phyloP scores from a whole-genome alignment of 176 grass and related monocot genomes.

The Rhynchospora tenuis region DNA sequence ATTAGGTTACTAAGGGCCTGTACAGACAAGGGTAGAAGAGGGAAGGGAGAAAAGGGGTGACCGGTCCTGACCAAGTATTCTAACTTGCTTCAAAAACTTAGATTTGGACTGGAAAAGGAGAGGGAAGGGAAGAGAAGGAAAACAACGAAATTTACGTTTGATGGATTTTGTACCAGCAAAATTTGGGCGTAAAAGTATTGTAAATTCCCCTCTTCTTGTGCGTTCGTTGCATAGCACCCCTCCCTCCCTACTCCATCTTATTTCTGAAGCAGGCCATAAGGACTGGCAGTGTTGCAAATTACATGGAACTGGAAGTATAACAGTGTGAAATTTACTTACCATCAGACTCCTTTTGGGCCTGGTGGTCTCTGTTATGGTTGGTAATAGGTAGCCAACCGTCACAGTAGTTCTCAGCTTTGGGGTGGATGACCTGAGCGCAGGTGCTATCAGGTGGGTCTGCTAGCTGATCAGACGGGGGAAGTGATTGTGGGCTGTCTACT shows the following conservation, averaged over 20 bases:
- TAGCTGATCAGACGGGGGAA: conserved; percentile 57
- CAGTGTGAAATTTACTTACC: conserved; percentile 29
- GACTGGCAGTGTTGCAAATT: not conserved
- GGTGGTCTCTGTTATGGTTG: conserved; percentile 26
- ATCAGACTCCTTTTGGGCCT: conserved; percentile 44
- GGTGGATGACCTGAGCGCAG: conserved; percentile 62
- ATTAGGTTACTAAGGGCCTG: not conserved
- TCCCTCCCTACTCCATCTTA: not conserved
- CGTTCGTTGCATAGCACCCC: not conserved
- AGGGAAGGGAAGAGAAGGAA: not conserved
- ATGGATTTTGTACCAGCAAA: not conserved
- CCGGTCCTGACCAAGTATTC: not conserved
- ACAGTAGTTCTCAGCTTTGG: conserved; percentile 48
- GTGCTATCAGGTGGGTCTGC: conserved; percentile 66
- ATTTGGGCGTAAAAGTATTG: not conserved
- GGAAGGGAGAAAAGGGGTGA: not conserved
- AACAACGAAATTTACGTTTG: not conserved
- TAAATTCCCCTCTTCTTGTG: not conserved
- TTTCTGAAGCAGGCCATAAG: not conserved
- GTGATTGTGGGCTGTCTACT: conserved; percentile 53
- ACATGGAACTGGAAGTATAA: not conserved
- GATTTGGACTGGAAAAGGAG: not conserved
- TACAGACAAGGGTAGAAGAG: not conserved
- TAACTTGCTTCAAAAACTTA: not conserved
- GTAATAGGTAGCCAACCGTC: conserved; percentile 35